Base-by-base conservation (phyloP, 2,329 filamentous ascomycete species). In the Pseudogymnoascus sp. region DNA sequence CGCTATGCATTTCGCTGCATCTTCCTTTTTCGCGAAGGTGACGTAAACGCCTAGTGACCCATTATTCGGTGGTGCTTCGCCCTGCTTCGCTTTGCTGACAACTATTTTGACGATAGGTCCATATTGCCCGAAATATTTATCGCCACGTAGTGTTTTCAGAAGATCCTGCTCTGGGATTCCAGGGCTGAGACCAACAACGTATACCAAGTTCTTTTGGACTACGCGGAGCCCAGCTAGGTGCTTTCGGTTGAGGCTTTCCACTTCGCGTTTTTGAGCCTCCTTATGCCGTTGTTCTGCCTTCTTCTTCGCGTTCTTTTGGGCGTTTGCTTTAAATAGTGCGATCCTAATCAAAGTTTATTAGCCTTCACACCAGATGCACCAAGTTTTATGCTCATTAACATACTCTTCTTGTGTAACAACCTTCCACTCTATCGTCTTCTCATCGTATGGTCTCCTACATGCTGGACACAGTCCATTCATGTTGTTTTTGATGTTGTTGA, bases 91-190 rank as follows among this genome's bases (percentile, higher is more conserved):
- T 75, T 96, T 96, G 80, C 92, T 97, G 68, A 99, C 96, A 62
- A 96, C 96, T 63, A 99, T 97, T 76, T 99, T 99, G 72, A 96
- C 89, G 69, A 99, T 99, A 72, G 93, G 94, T 69, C 94, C 94
- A 73, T 99, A 99, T 75, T 99, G 94, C 5, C 94, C 94, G 71
- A 99, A 99, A 73, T 97, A 99, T 71, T 97, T 90, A 59, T 87
- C 86, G 65, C 92, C 92, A 63, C 95, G 87, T 55, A 99, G 79
- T 0, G 92, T 97, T 74, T 93, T 91, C 55, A 97, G 82, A 2
- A 99, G 81, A 69, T 93, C 91, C 73, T 97, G 92, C 76, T 99
- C 94, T 66, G 91, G 88, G 65, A 95, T 91, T 35, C 89, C 92
- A 11, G 94, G 94, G 66, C 90, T 95, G 26, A 99, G 81, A 60